Base-by-base conservation (phyloP, 345 rosid species). In the Syzygium aqueum region DNA sequence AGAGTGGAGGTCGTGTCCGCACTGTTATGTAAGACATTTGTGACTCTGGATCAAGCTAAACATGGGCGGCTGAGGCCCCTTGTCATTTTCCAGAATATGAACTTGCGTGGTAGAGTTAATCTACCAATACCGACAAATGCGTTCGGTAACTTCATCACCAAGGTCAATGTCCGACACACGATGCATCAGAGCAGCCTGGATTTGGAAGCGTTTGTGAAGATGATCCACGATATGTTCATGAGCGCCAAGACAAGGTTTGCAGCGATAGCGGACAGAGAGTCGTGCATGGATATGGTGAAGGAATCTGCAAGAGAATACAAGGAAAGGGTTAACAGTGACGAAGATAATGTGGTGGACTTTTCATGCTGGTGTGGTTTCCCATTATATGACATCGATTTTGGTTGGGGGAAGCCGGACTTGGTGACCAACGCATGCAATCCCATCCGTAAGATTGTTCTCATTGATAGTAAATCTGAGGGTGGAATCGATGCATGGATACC, bases 381-480 rank as follows among this genome's bases (percentile, higher is more conserved):
- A 3, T 54, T 87, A 53, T 93, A 90, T 22, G 94, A 88, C 65
- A 90, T 89, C 3, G 93, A 95, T 86, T 95, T 92, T 15, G 94
- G 96, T 7, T 95, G 96, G 96, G 94, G 95, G 63, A 90, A 87
- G 52, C 95, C 94, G 21, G 88, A 43, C 63, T 89, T 91, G 94
- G 91, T 92, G 27, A 89, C 91, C 6, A 91, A 90, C 57, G 88
- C 84, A 80, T 84, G 83, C 49, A 86, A 87, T 84, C 89, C 46
- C 11, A 6, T 85, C 54, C 91, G 92, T 65, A 37, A 90, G 21
- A 88, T 91, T 84, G 21, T 89, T 59, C 77, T 94, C 65, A 86
- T 89, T 88, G 96, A 94, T 67, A 86, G 91, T 8, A 90, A 89
- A 87, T 85, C 51, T 85, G 90, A 91, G 23, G 84, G 57, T 5